Evolutionary conservation across 2,329 filamentous ascomycete genomes (phyloP).

Genomic region (Diaporthe citriasiana): DNA sequence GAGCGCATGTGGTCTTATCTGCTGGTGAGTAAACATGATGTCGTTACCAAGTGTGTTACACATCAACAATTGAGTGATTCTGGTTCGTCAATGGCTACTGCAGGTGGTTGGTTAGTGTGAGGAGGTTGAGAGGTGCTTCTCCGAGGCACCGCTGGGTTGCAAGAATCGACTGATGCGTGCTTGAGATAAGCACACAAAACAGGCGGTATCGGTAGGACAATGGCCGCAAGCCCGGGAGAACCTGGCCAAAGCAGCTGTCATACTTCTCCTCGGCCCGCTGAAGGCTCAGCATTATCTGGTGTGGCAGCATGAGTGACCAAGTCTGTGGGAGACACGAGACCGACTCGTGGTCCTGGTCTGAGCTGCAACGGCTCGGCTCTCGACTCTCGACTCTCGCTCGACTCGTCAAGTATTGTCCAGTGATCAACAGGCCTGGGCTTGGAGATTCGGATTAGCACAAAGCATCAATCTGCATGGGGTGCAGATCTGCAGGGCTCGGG

Average conservation of each 20-base stretch:
- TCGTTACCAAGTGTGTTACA: slow-evolving; percentile 16
- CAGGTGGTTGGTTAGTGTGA: slow-evolving; percentile 26
- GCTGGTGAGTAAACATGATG: slow-evolving; percentile 7
- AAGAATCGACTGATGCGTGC: slow-evolving; percentile 12
- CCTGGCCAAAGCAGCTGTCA: neutral
- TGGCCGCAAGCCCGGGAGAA: neutral
- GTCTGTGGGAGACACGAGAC: neutral
- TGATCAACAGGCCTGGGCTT: neutral
- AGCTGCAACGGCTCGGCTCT: neutral
- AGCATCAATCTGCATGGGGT: neutral
- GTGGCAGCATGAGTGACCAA: neutral
- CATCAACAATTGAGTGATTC: slow-evolving; percentile 11
- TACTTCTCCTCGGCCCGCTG: neutral
- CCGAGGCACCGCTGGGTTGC: slow-evolving; percentile 40
- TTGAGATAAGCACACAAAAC: slow-evolving; percentile 23
- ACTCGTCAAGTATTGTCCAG: neutral
- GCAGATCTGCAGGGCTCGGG: slow-evolving; percentile 29
- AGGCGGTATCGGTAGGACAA: neutral
- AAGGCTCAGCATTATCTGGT: too few species aligned
- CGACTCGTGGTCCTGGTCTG: neutral
- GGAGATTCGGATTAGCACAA: slow-evolving; percentile 17
- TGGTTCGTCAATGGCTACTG: slow-evolving; percentile 33
- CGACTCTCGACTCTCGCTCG: neutral
- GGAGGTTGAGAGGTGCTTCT: slow-evolving; percentile 33
- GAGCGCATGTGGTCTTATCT: slow-evolving; percentile 7